Evolutionary conservation across 2,329 filamentous ascomycete species (phyloP), one percentile per base, ranked within the genome.

Genomic region (Hypocrella siamensis): DNA sequence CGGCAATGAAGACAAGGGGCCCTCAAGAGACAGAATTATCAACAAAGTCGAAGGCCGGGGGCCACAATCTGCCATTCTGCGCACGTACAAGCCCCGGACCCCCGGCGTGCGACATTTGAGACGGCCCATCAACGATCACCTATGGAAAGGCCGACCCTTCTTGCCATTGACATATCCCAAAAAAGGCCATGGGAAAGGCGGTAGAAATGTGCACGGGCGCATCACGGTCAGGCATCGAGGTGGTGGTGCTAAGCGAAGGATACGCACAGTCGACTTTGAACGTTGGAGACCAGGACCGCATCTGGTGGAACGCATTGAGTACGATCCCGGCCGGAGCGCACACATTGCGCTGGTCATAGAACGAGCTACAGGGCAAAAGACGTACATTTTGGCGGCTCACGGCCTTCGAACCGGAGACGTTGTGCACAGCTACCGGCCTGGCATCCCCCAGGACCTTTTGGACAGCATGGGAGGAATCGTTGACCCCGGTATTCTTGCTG

Each of bases 351-450:
- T 98, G 34, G 49, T 94, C 30, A 85, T 75, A 31, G 75, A 80
- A 45, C 63, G 84, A 41, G 68, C 73, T 30, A 88, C 79, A 0
- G 70, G 75, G 10, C 70, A 68, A 42, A 77, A 90, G 58, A 83
- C 77, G 42, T 98, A 98, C 55, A 93, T 98, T 41, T 65, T 98
- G 36, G 90, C 90, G n/a, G 74, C 90, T 1, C 90, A 98, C 44
- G 90, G 90, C 9, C 79, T 94, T 73, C 69, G 88, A 39, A 82
- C 81, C 4, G 92, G 92, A 25, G 90, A 98, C 52, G 67, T 81
- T 17, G 77, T 98, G 12, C 79, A 96, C 61, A 94, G 85, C 57
- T 98, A 90, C 58, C 75, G 85, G 42, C 62, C 77, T 6, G 92
- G 90, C 42, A 90, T 98, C 37, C 90, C 92, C 2, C 66, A 80